Base-by-base conservation (phyloP, 2,329 filamentous ascomycete genomes). In the Aspergillus ruber region DNA sequence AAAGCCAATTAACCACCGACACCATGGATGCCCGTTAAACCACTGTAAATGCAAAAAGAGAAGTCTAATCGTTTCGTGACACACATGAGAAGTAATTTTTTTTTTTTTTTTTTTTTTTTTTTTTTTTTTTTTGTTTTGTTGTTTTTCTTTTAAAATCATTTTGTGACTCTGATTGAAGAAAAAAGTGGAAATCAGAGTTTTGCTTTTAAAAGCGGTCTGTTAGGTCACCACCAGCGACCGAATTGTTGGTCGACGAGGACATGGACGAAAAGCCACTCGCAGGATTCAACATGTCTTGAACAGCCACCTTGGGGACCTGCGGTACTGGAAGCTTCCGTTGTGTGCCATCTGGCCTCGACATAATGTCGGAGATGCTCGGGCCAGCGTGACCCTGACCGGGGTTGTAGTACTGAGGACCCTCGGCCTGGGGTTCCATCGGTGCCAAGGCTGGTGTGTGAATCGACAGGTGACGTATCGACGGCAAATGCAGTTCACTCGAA, bases 301-400 rank as follows among this genome's bases (percentile, higher is more conserved):
- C 85, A 2, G 86, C 86, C 39, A 95, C 86, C 68, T 93, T 93
- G 47, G 89, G 88, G 3, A 90, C 81, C 70, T 91, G 88, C 5
- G 90, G 90, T 13, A 95, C 87, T 0, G 91, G 91, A 15, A 97
- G 76, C 70, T 97, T 97, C 59, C 91, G 78, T 71, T 93, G 88
- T 20, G 86, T 85, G 33, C 89, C 89, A 54, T 96, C 90, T 1
- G 89, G 81, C 57, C 86, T 85, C 63, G 86, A 89, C 74, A 97
- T 93, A 62, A 97, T 97, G 66, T 97, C 91, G 50, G 84, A 87
- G 59, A 97, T 84, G 35, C 88, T 86, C 49, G 94, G 81, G 36
- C 90, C 90, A 47, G 77, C 80, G 57, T 79, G 74, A 47, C 76
- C 73, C 59, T 71, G 76, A 45, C 66, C 71, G n/a, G 77, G 77